Percentiles rank a stretch among this genome's conserved stretches.
phyloP scores from a whole-genome alignment of 345 rosid species.

The Linum usitatissimum region DNA sequence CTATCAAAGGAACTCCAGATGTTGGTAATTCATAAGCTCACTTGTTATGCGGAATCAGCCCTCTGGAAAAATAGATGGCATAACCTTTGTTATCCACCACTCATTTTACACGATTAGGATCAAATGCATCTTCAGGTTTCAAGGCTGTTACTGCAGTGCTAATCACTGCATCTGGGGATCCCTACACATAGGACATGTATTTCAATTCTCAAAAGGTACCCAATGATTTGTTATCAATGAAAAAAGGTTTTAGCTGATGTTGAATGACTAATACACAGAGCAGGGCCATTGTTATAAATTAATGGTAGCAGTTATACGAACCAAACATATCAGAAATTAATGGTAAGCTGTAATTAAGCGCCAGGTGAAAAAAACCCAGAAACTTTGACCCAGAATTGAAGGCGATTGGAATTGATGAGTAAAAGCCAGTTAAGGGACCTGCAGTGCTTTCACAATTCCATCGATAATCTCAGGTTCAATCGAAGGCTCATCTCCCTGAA shows the following conservation, averaged over 20 bases:
- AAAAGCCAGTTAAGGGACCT: conserved; percentile 30
- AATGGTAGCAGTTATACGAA: too few species aligned
- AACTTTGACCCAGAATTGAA: neutral
- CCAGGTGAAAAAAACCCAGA: neutral
- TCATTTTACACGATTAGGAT: conserved; percentile 90
- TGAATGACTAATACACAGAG: neutral
- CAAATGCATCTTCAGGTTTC: conserved; percentile 82
- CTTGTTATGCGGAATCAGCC: conserved; percentile 90
- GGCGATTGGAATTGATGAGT: neutral
- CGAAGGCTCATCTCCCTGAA: conserved; percentile 96
- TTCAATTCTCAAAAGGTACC: neutral
- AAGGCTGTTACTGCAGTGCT: conserved; percentile 89
- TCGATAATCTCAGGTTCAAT: conserved; percentile 92
- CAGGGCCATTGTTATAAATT: too few species aligned
- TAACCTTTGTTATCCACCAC: conserved; percentile 73
- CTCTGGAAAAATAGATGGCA: conserved; percentile 86
- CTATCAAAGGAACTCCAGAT: neutral
- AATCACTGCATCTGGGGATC: conserved; percentile 90
- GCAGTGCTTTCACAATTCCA: conserved; percentile 86
- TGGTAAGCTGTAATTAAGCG: neutral
- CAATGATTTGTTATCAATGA: neutral
- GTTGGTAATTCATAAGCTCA: conserved; percentile 20
- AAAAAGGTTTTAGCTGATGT: neutral
- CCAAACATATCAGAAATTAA: too few species aligned
- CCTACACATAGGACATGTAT: conserved; percentile 28